A percentile compares a stretch with the other conserved stretches of the same genome.
Conservation (phyloP, 2,329 filamentous ascomycete species). For the Claviceps sp. region DNA sequence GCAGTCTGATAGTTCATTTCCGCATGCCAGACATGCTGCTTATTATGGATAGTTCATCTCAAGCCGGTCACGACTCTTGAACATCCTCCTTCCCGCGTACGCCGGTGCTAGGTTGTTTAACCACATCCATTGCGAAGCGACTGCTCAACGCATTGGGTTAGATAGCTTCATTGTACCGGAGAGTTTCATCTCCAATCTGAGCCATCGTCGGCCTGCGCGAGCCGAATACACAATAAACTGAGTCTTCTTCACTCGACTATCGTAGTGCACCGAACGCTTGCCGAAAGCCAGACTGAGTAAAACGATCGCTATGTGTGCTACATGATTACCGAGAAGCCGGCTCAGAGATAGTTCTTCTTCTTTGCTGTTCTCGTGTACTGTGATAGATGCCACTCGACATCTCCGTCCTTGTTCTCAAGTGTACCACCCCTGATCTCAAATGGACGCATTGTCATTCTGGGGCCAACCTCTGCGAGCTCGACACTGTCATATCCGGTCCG, state of each 20-base stretch:
- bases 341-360: slow-evolving; percentile 54
- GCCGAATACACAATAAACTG: too few relatives aligned
- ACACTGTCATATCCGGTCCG: slow-evolving; percentile 83
- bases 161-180: background rate
- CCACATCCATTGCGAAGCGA: background rate
- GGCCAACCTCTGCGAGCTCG: slow-evolving; percentile 78
- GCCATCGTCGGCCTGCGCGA: background rate
- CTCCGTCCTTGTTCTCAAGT: slow-evolving; percentile 85
- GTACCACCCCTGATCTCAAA: slow-evolving; percentile 91
- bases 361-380: slow-evolving; percentile 87
- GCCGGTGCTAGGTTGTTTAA: background rate
- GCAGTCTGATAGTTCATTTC: background rate
- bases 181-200: background rate
- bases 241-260: too few relatives aligned
- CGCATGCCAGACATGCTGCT: background rate
- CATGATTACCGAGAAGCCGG: background rate
- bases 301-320: background rate
- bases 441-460: slow-evolving; percentile 90
- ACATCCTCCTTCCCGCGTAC: background rate
- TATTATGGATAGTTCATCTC: background rate
- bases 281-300: background rate
- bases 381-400: slow-evolving; percentile 91
- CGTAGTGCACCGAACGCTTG: too few relatives aligned
- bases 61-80: background rate
- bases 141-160: background rate